Conservation (phyloP, 1,284 basidiomycete genomes). For the Ganoderma leucocontextum region DNA sequence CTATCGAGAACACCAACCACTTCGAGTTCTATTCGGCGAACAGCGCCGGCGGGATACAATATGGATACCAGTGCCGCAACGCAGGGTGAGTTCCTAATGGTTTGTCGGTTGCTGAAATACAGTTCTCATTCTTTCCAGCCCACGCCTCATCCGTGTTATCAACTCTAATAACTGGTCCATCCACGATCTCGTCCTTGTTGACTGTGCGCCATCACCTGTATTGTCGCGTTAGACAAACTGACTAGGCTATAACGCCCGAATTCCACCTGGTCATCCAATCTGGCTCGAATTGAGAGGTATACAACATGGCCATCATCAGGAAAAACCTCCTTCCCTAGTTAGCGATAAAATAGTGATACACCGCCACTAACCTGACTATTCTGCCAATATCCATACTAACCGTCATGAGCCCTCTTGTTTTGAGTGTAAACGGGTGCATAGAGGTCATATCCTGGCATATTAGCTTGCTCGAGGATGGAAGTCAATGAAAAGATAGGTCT, state of each 20-base stretch:
- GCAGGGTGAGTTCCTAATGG: slow-evolving; percentile 36
- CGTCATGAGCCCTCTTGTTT: too few relatives aligned
- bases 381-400: too few relatives aligned
- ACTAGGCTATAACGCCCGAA: slow-evolving; percentile 40
- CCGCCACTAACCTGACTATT: too few relatives aligned
- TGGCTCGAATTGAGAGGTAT: slow-evolving; percentile 45
- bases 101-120: not conserved
- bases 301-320: slow-evolving; percentile 48
- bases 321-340: too few relatives aligned
- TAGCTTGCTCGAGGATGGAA: too few relatives aligned
- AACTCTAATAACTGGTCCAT: slow-evolving; percentile 45
- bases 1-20: slow-evolving; percentile 44
- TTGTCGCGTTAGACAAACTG: not conserved
- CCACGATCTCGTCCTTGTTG: slow-evolving; percentile 48
- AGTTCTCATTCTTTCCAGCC: slow-evolving; percentile 24
- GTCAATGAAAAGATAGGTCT: too few relatives aligned
- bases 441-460: too few relatives aligned
- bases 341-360: too few relatives aligned
- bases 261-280: slow-evolving; percentile 48
- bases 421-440: too few relatives aligned
- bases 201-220: slow-evolving; percentile 34
- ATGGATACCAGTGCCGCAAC: slow-evolving; percentile 45
- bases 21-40: slow-evolving; percentile 48
- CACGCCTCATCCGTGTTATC: slow-evolving; percentile 46
- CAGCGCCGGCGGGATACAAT: slow-evolving; percentile 45